Conservation (phyloP, 345 rosid species). For the Gossypium stocksii region DNA sequence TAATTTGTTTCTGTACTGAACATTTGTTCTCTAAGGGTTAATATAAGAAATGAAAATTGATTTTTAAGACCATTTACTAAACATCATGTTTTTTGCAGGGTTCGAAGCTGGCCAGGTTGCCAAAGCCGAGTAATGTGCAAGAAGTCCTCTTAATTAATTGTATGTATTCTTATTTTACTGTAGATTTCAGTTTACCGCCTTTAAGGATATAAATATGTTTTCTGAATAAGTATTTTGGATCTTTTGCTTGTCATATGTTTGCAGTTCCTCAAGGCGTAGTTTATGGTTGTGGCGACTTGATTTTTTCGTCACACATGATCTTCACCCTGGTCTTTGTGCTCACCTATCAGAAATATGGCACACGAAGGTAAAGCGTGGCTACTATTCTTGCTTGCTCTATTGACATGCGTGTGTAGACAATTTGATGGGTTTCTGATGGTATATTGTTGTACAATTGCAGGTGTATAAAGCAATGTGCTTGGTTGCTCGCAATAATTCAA, state of each 20-base stretch:
- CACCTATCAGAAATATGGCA: constrained; percentile 68
- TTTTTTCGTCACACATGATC: constrained; percentile 92
- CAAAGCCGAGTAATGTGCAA: constrained; percentile 59
- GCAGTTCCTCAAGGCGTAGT: constrained; percentile 72
- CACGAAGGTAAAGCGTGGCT: constrained; percentile 40
- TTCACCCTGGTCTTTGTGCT: constrained; percentile 70
- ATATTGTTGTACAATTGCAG: constrained; percentile 32
- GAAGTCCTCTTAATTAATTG: constrained; percentile 80
- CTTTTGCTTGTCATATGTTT: constrained; percentile 14
- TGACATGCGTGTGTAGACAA: not conserved
- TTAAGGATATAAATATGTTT: not conserved
- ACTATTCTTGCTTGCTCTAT: not conserved
- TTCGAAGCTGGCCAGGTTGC: constrained; percentile 73
- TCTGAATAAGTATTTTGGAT: not conserved
- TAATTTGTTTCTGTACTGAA: not conserved
- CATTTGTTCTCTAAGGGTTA: not conserved
- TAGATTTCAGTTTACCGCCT: not conserved
- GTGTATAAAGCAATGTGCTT: constrained; percentile 63
- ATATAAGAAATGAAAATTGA: not conserved
- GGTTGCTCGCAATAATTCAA: constrained; percentile 66
- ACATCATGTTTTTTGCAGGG: constrained; percentile 48
- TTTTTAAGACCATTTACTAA: not conserved
- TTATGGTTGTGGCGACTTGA: constrained; percentile 86
- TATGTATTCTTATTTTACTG: constrained; percentile 28
- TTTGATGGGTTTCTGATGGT: constrained; percentile 2